phyloP scores from a whole-genome alignment of 768 basidiomycete genomes.

The Hygrocybe coccinea region DNA sequence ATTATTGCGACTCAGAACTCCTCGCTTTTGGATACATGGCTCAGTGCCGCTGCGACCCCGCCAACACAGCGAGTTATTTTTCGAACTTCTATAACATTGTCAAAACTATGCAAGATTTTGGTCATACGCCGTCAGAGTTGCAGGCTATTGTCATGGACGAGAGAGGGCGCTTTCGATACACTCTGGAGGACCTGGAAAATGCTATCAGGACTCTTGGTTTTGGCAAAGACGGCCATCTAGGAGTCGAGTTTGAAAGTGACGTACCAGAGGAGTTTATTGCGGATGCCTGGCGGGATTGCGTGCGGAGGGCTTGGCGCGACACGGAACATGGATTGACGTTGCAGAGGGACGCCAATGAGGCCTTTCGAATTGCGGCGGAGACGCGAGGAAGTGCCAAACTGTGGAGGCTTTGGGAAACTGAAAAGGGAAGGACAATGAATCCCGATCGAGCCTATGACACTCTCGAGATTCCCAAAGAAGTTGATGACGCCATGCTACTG shows the following conservation, averaged over 20 bases:
- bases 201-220: conserved; percentile 60
- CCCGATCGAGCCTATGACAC: conserved; percentile 67
- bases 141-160: conserved; percentile 59
- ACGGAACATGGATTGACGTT: conserved; percentile 41
- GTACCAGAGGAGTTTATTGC: conserved; percentile 66
- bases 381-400: conserved; percentile 48
- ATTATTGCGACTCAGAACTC: conserved; percentile 43
- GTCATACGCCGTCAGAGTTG: conserved; percentile 44
- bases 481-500: conserved; percentile 73
- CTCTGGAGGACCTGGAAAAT: conserved; percentile 45
- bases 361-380: conserved; percentile 66
- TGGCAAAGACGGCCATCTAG: conserved; percentile 51
- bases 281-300: conserved; percentile 62
- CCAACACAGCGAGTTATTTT: conserved; percentile 59
- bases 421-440: conserved; percentile 56
- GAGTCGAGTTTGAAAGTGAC: conserved; percentile 66
- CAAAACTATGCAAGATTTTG: conserved; percentile 43
- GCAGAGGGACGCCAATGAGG: conserved; percentile 57
- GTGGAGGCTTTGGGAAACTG: conserved; percentile 48
- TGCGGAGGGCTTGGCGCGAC: conserved; percentile 54
- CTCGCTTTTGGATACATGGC: conserved; percentile 75
- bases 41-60: conserved; percentile 77
- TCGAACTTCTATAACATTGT: conserved; percentile 51
- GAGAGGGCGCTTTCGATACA: conserved; percentile 59
- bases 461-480: conserved; percentile 63